Percentiles rank a stretch among this genome's conserved stretches.
phyloP scores from a whole-genome alignment of 176 grass and related monocot genomes.

The Oryza australiensis region DNA sequence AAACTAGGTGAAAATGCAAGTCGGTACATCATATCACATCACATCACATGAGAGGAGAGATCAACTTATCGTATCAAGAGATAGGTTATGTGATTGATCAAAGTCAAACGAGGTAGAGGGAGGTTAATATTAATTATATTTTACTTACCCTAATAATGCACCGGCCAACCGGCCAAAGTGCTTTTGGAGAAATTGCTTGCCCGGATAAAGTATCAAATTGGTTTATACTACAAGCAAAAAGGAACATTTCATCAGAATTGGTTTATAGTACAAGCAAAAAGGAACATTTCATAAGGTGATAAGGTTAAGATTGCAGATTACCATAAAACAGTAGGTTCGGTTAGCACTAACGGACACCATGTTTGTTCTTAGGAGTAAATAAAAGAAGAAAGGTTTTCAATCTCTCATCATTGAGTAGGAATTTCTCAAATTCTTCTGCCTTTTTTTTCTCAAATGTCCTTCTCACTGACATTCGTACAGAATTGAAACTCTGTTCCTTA shows the following conservation, averaged over 20 bases:
- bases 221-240: neutral
- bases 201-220: too few relatives aligned
- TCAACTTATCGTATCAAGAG: conserved; percentile 32
- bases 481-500: neutral
- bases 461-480: neutral
- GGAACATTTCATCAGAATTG: neutral
- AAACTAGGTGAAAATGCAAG: too few relatives aligned
- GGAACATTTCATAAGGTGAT: neutral
- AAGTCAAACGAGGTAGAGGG: conserved; percentile 20
- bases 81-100: conserved; percentile 24
- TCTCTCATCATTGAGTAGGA: neutral
- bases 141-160: neutral
- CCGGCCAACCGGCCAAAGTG: too few relatives aligned
- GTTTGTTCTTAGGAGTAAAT: neutral
- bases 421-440: neutral
- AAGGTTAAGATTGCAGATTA: neutral
- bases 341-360: neutral
- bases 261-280: neutral
- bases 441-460: neutral
- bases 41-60: neutral
- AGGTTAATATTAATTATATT: neutral
- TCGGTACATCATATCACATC: neutral
- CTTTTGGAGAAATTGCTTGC: too few relatives aligned
- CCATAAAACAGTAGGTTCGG: neutral
- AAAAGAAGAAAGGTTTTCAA: neutral